Percentiles rank a stretch among this genome's conserved stretches.
These are phyloP conservation scores for Geranium incanum DNA, from an alignment of 441 rosid species.

Conservation along the genomic window DNA sequence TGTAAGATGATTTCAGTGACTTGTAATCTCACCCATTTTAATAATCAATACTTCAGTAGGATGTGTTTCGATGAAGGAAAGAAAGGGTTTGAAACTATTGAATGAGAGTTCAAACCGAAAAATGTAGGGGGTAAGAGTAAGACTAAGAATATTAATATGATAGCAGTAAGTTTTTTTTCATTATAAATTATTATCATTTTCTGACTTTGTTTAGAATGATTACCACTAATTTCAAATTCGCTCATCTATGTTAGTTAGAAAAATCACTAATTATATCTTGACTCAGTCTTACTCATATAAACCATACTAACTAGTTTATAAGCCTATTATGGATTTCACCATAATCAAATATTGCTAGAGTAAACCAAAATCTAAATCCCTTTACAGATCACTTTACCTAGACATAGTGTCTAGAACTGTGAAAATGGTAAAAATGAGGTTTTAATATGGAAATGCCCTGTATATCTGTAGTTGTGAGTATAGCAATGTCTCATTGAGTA, in stretches of 20 bases:
- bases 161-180: not conserved
- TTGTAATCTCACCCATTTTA: not conserved
- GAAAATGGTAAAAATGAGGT: not conserved
- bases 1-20: not conserved
- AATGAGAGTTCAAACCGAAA: not conserved
- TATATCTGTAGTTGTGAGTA: not conserved
- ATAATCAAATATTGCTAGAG: not conserved
- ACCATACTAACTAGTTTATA: not conserved
- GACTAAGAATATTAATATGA: not conserved
- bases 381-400: not conserved
- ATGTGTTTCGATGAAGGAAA: not conserved
- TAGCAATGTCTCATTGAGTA: not conserved
- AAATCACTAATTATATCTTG: not conserved
- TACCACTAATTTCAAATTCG: not conserved
- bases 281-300: not conserved
- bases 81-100: not conserved
- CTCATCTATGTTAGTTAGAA: not conserved
- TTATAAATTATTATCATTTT: not conserved
- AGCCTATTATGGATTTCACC: not conserved
- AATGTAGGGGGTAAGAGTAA: not conserved
- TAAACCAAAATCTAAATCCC: constrained; percentile 6
- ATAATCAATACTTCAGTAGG: not conserved
- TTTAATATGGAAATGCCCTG: not conserved
- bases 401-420: not conserved
- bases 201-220: not conserved